Evolutionary conservation across 164 flowering plant genomes (phyloP).

Genomic region (Echeveria elegans): DNA sequence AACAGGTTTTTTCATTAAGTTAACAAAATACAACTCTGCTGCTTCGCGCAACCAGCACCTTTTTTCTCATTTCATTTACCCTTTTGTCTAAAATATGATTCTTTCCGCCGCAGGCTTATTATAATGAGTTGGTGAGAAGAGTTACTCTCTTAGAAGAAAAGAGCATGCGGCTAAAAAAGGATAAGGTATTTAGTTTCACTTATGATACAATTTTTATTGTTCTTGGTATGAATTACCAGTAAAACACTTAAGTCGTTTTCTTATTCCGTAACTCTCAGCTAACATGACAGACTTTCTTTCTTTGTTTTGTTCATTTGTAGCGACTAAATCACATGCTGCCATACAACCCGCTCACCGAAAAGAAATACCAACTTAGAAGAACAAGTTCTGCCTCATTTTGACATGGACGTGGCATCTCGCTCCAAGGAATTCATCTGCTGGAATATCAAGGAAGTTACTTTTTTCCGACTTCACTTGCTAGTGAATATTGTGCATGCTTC

Average conservation of each 20-base stretch:
- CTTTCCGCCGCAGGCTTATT: constrained; percentile 38
- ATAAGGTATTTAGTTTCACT: constrained; percentile 23
- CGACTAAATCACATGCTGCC: constrained; percentile 2
- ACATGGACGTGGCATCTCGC: not conserved
- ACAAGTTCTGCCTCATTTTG: constrained; percentile 8
- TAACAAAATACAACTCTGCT: too few species aligned
- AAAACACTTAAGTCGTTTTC: not conserved
- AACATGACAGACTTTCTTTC: not conserved
- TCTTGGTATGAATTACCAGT: not conserved
- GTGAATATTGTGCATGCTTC: not conserved
- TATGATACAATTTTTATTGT: too few species aligned
- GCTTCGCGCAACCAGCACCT: not conserved
- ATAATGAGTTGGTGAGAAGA: constrained; percentile 44
- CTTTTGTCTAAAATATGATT: not conserved
- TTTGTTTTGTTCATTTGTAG: constrained; percentile 4
- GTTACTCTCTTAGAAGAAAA: constrained; percentile 37
- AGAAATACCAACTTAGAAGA: constrained; percentile 9
- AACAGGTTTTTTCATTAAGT: not conserved
- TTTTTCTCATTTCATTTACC: not conserved
- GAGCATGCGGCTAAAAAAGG: constrained; percentile 27
- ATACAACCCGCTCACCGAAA: not conserved
- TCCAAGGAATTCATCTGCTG: not conserved
- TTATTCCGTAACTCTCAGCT: not conserved
- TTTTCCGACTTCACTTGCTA: constrained; percentile 1
- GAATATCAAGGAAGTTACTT: not conserved